Evolutionary conservation across 805 yeast genomes (phyloP), one percentile per base, ranked within the genome.

Genomic region (Nakazawaea ishiwadae): DNA sequence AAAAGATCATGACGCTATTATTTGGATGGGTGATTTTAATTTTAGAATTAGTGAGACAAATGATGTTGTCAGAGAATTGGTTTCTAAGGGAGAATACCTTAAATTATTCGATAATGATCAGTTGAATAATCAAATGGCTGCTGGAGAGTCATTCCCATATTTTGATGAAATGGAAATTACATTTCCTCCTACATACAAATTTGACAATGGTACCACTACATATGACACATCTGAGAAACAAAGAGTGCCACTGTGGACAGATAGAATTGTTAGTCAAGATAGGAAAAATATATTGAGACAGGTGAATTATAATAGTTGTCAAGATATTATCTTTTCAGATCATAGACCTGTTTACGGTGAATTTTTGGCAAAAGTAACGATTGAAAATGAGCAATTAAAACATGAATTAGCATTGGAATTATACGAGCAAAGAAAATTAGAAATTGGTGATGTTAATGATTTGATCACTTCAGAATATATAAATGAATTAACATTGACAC

Each of bases 171-270:
- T 79, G 48, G 79, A 81, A 19, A 75, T 91, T 41, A 76, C 68
- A 33, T 91, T 93, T 57, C 71, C 76, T 29, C 99, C 98, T 8
- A 93, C 99, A 1, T 91, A 91, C 65, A 91, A 91, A 56, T 91
- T 78, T 60, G 96, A 91, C 58, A 82, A 84, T 47, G 93, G 91
- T 3, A 82, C 96, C 0, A 71, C 76, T 37, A 65, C 60, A 15
- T 93, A 90, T 57, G 98, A 91, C 58, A 71, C 95, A 1, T 83
- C 95, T 9, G 99, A 91, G 51, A 91, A 91, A 58, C 91, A 83
- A 48, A 73, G 99, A 51, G 81, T 86, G 4, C 99, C 99, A 1
- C 84, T 96, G 0, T 91, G 98, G 97, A 91, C 98, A 0, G 99
- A 91, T 60, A 69, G 99, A 54, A 80, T 91, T 24, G 60, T 90